Percentiles rank a stretch among this genome's conserved stretches.
These are phyloP conservation scores for Thermothielavioides terrestris DNA, from an alignment of 495 filamentous ascomycete species.

Conservation along the genomic window DNA sequence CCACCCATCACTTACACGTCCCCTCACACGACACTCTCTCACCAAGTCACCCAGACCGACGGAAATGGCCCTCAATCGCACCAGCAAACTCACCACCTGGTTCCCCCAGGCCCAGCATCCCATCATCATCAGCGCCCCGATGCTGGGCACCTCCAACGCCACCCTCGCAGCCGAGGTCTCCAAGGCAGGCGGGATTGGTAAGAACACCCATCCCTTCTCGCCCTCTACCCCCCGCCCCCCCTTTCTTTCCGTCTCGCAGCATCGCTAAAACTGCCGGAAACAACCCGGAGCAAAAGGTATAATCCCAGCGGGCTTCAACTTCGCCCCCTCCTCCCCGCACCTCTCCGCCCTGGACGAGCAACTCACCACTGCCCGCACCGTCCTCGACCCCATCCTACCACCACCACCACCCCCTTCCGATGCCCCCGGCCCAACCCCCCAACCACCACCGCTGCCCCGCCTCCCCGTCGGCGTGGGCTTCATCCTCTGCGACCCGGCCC, in stretches of 20 bases:
- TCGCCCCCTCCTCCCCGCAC: constrained; percentile 21
- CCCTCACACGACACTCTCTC: too few species aligned
- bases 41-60: too few species aligned
- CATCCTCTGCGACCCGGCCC: constrained; percentile 26
- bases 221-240: neutral
- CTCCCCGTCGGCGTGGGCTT: constrained; percentile 36
- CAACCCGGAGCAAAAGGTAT: too few species aligned
- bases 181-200: constrained; percentile 58
- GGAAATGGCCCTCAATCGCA: neutral
- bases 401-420: neutral
- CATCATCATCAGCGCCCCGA: constrained; percentile 61
- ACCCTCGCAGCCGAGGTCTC: constrained; percentile 56
- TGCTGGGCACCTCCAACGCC: constrained; percentile 58
- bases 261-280: too few species aligned
- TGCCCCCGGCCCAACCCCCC: constrained; percentile 20
- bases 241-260: neutral
- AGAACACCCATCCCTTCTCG: neutral
- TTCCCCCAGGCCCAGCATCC: constrained; percentile 55
- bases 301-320: constrained; percentile 29
- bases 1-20: too few species aligned
- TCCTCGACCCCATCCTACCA: constrained; percentile 12
- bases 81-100: constrained; percentile 13
- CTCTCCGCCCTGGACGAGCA: constrained; percentile 23
- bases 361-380: constrained; percentile 28
- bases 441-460: neutral